Percentiles rank a stretch among this genome's conserved stretches.
Conservation (phyloP, 2,329 filamentous ascomycete genomes). For the Fusarium succisae region DNA sequence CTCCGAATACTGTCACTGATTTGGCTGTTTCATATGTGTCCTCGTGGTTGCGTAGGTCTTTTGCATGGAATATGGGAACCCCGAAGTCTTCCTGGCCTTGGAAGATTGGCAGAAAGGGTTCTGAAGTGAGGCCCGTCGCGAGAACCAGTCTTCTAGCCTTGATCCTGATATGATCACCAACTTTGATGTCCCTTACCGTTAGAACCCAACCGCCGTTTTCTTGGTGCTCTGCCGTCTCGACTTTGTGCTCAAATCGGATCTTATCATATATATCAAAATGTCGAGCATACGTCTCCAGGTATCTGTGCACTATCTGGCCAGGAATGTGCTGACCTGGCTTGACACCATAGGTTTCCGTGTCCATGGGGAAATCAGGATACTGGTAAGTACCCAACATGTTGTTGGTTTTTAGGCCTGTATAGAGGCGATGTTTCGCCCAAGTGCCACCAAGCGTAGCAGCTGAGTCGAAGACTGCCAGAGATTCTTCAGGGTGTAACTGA, state of each 20-base stretch:
- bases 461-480: slow-evolving; percentile 67
- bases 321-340: slow-evolving; percentile 58
- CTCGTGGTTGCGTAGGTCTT: slow-evolving; percentile 54
- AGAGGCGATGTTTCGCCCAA: slow-evolving; percentile 74
- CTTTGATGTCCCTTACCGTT: slow-evolving; percentile 16
- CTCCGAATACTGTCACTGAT: slow-evolving; percentile 66
- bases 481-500: slow-evolving; percentile 65
- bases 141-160: slow-evolving; percentile 59
- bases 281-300: slow-evolving; percentile 57
- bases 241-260: slow-evolving; percentile 52
- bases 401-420: slow-evolving; percentile 76
- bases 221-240: slow-evolving; percentile 55
- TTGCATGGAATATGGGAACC: slow-evolving; percentile 60
- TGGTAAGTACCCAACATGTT: slow-evolving; percentile 79
- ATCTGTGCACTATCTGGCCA: slow-evolving; percentile 56
- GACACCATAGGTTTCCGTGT: slow-evolving; percentile 60
- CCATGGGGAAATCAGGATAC: slow-evolving; percentile 78
- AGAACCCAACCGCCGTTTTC: slow-evolving; percentile 53
- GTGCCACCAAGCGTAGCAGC: slow-evolving; percentile 70
- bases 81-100: slow-evolving; percentile 57
- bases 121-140: slow-evolving; percentile 65
- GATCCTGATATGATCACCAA: slow-evolving; percentile 42
- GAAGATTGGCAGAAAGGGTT: slow-evolving; percentile 56
- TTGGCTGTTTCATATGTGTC: slow-evolving; percentile 54
- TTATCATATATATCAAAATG: slow-evolving; percentile 53